Evolutionary conservation across 257 asterid genomes (phyloP), one percentile per base, ranked within the genome.

Genomic region (Solanum pinnatisectum): DNA sequence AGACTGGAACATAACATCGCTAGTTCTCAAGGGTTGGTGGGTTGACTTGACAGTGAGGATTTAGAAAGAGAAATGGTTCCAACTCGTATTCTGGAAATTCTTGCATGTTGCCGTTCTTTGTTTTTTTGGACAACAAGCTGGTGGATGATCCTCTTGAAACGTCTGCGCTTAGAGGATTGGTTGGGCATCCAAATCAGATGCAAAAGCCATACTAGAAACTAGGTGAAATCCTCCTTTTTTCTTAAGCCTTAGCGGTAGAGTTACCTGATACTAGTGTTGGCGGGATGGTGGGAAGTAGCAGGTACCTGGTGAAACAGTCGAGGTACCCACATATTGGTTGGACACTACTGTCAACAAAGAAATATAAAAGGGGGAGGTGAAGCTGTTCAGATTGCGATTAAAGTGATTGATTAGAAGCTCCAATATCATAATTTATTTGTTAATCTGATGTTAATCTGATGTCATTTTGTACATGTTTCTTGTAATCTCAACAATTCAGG

Each of bases 21-120:
- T 73, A 96, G 91, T 96, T 97, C 89, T 94, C 98, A 88, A 98
- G 98, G 70, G 96, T 97, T 92, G 98, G 98, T 90, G 98, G 99
- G 70, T 89, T 96, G 94, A 90, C 94, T 46, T 40, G 96, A 94
- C 39, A 89, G 88, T 85, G 95, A 92, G 89, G 94, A 94, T 73
- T 87, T 96, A 56, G 98, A 95, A 88, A 93, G 91, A 82, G 96
- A 94, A 77, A 91, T 91, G 90, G 96, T 95, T 87, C 96, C 22
- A 52, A 52, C 22, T 52, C 23, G 1, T 52, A 52, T 52, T 52
- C 63, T 52, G 63, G 23, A 52, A 18, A 52, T 52, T 52, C n/a
- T 52, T 52, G 63, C n/a, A 52, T 52, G 16, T 52, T 52, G 63
- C 1, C 63, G 16, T 52, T 52, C 10, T 18, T 52, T 52, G 0